These are phyloP conservation scores for Thamnidium elegans DNA, from an alignment of 192 early-diverging fungal genomes.

Conservation along the genomic window DNA sequence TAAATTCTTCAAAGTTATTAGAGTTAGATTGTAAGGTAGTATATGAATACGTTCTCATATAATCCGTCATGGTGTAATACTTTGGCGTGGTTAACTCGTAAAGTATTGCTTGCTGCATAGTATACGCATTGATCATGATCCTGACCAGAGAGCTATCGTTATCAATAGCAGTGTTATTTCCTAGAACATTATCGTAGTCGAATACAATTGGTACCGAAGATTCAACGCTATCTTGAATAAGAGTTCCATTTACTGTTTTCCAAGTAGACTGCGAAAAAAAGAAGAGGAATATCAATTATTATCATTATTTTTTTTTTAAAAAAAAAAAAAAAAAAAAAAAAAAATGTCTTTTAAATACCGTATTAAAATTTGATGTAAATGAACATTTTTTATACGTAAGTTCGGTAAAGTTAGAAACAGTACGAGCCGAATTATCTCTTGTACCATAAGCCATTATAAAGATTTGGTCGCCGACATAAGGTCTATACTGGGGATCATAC, in stretches of 20 bases:
- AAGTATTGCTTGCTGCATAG: conserved; percentile 3
- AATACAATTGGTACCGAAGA: conserved; percentile 1
- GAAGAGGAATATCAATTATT: neutral
- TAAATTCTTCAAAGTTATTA: neutral
- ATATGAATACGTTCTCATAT: neutral
- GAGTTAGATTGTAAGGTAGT: neutral
- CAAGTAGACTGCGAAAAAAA: neutral
- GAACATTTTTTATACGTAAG: conserved; percentile 2
- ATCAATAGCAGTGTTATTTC: neutral
- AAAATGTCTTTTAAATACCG: neutral
- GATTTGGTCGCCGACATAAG: conserved; percentile 5
- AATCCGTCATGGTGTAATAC: neutral
- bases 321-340: neutral
- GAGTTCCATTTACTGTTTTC: neutral
- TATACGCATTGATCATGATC: conserved; percentile 7
- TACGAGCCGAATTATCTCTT: too few relatives aligned
- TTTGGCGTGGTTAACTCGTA: conserved; percentile 3
- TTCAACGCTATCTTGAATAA: neutral
- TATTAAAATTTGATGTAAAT: neutral
- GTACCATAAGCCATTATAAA: neutral
- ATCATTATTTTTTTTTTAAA: too few relatives aligned
- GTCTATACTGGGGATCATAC: conserved; percentile 7
- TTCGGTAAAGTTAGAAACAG: neutral
- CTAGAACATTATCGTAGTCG: neutral
- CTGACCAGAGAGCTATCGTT: neutral